A percentile compares a stretch with the other conserved stretches of the same genome.
phyloP scores from a whole-genome alignment of 1,139 yeast species.

The Candida pseudoviswanathii region DNA sequence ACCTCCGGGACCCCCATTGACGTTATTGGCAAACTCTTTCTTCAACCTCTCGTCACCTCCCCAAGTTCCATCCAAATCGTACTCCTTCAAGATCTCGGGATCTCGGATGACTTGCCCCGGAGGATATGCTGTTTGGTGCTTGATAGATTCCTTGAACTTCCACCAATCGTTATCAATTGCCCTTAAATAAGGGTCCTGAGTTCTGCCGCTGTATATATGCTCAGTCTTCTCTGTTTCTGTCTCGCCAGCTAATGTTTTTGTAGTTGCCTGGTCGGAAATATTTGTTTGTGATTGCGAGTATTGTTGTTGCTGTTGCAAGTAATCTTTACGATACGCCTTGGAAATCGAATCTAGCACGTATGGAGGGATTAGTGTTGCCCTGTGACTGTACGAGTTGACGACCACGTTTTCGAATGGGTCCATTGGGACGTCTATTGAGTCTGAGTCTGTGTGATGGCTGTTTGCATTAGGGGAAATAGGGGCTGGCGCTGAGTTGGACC shows the following conservation, averaged over 20 bases:
- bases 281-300: constrained; percentile 11
- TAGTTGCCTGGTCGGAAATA: constrained; percentile 3
- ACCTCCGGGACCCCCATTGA: constrained; percentile 5
- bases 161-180: constrained; percentile 44
- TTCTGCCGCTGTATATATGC: constrained; percentile 3
- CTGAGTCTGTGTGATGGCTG: constrained; percentile 1
- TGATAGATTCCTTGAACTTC: constrained; percentile 36
- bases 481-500: not conserved
- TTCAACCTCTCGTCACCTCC: constrained; percentile 69
- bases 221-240: constrained; percentile 21
- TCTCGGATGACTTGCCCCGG: constrained; percentile 29
- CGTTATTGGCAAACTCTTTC: constrained; percentile 10
- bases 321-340: constrained; percentile 44
- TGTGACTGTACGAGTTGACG: constrained; percentile 37
- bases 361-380: constrained; percentile 51
- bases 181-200: constrained; percentile 39
- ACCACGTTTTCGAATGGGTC: constrained; percentile 32
- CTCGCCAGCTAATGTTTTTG: not conserved
- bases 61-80: constrained; percentile 52
- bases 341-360: constrained; percentile 60
- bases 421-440: constrained; percentile 10
- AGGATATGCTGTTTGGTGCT: constrained; percentile 40
- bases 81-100: constrained; percentile 21
- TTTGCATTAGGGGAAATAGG: not conserved
- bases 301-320: constrained; percentile 16